A percentile compares a stretch with the other conserved stretches of the same genome.
Evolutionary conservation across 2,329 filamentous ascomycete species (phyloP).

Genomic region (Ophiocordyceps camponoti-floridani): DNA sequence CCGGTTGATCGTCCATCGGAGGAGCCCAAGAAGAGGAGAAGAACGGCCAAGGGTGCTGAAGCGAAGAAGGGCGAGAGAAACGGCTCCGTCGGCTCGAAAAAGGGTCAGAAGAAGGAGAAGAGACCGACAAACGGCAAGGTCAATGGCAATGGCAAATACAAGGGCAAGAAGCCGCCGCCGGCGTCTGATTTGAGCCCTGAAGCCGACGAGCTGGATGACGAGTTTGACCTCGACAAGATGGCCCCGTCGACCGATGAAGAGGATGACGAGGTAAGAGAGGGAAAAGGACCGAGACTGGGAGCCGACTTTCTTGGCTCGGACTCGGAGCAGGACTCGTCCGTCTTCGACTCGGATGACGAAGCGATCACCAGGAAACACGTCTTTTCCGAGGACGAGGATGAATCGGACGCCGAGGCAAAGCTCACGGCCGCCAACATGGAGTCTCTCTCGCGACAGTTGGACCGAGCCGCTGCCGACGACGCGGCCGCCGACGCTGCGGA

Average conservation of each 20-base stretch:
- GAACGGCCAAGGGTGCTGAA: conserved; percentile 7
- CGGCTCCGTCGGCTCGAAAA: conserved; percentile 3
- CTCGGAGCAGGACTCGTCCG: conserved; percentile 38
- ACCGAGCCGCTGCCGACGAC: conserved; percentile 58
- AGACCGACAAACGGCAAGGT: conserved; percentile 11
- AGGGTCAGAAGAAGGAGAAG: conserved; percentile 13
- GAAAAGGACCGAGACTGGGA: conserved; percentile 17
- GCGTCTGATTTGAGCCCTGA: conserved; percentile 25
- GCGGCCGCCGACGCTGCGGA: conserved; percentile 73
- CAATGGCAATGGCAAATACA: conserved; percentile 12
- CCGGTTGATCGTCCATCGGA: conserved; percentile 41
- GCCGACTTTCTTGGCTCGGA: conserved; percentile 42
- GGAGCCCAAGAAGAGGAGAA: conserved; percentile 13
- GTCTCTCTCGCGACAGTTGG: conserved; percentile 71
- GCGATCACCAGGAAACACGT: conserved; percentile 35
- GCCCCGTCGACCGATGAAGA: conserved; percentile 11
- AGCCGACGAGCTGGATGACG: conserved; percentile 22
- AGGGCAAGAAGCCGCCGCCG: conserved; percentile 8
- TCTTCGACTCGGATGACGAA: conserved; percentile 55
- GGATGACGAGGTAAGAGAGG: conserved; percentile 13
- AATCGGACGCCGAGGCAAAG: conserved; percentile 74
- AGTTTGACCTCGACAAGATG: conserved; percentile 23
- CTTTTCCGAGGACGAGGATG: conserved; percentile 90
- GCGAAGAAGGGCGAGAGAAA: conserved; percentile 7
- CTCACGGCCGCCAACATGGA: conserved; percentile 93